Conservation (phyloP, 2,329 filamentous ascomycete species). For the Diaporthe citriasiana region DNA sequence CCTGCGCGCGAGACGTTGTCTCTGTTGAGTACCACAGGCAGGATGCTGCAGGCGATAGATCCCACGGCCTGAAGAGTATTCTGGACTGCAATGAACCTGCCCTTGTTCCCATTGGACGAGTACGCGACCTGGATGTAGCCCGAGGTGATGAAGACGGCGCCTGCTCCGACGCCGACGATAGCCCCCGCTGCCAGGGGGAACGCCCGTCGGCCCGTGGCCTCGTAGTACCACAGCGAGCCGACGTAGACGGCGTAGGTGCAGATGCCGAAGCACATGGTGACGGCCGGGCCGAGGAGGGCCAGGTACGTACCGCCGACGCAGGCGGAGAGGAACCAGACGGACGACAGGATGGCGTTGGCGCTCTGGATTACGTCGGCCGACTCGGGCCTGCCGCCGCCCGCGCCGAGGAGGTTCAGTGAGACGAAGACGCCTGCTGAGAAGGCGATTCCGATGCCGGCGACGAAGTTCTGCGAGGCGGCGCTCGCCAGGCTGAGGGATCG, state of each 20-base stretch:
- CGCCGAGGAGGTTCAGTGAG: background rate
- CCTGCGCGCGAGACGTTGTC: background rate
- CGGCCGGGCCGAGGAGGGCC: background rate
- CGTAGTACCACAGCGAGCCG: conserved; percentile 21
- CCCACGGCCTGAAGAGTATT: background rate
- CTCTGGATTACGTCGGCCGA: conserved; percentile 17
- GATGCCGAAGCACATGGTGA: conserved; percentile 1
- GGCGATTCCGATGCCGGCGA: conserved; percentile 2
- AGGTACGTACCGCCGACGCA: conserved; percentile 6
- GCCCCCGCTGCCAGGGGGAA: conserved; percentile 15
- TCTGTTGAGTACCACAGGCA: background rate
- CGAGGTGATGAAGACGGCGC: conserved; percentile 4
- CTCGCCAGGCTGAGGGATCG: background rate
- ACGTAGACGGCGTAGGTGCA: conserved; percentile 20
- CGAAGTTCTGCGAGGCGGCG: background rate
- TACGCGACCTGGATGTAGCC: conserved; percentile 11
- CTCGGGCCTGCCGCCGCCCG: background rate
- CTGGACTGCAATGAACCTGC: conserved; percentile 11
- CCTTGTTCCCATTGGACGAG: conserved; percentile 4
- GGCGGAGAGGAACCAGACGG: background rate
- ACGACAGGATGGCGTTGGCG: background rate
- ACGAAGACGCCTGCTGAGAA: conserved; percentile 12
- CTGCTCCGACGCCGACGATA: background rate
- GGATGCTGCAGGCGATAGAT: conserved; percentile 4
- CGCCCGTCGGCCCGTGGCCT: conserved; percentile 10